Conservation (phyloP, 805 yeast species). For the Torulaspora maleeae region DNA sequence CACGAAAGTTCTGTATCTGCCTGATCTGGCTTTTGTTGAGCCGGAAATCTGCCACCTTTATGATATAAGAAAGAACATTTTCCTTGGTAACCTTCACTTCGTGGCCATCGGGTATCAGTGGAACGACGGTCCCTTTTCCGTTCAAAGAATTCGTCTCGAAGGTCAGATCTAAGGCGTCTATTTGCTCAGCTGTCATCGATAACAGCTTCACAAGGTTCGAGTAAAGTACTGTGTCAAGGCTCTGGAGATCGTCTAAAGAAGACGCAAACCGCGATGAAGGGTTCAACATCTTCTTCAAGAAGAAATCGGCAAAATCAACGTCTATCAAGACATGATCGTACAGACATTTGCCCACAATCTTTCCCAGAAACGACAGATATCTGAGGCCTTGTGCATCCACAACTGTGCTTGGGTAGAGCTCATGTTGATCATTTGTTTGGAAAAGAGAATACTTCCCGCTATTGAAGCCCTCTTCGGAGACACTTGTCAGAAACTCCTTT, state of each 20-base stretch:
- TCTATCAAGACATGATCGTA: slow-evolving; percentile 80
- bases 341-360: slow-evolving; percentile 80
- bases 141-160: slow-evolving; percentile 58
- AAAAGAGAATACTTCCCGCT: slow-evolving; percentile 38
- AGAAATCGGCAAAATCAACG: slow-evolving; percentile 80
- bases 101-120: slow-evolving; percentile 59
- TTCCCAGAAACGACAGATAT: slow-evolving; percentile 63
- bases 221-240: slow-evolving; percentile 66
- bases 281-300: slow-evolving; percentile 63
- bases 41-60: slow-evolving; percentile 72
- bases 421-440: slow-evolving; percentile 46
- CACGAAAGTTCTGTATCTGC: slow-evolving; percentile 53
- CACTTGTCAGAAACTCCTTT: slow-evolving; percentile 77
- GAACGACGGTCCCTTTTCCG: slow-evolving; percentile 43
- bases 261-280: slow-evolving; percentile 31
- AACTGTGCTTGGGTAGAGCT: slow-evolving; percentile 55
- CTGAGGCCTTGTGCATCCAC: slow-evolving; percentile 31
- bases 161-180: slow-evolving; percentile 52
- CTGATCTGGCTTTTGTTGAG: slow-evolving; percentile 61
- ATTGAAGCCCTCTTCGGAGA: slow-evolving; percentile 63
- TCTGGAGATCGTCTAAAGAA: slow-evolving; percentile 73
- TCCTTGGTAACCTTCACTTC: slow-evolving; percentile 49
- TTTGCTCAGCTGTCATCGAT: slow-evolving; percentile 48
- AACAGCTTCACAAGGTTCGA: slow-evolving; percentile 58
- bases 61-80: slow-evolving; percentile 69